Evolutionary conservation across 169 alveolate genomes (phyloP).

Genomic region (Eimeria sp.): DNA sequence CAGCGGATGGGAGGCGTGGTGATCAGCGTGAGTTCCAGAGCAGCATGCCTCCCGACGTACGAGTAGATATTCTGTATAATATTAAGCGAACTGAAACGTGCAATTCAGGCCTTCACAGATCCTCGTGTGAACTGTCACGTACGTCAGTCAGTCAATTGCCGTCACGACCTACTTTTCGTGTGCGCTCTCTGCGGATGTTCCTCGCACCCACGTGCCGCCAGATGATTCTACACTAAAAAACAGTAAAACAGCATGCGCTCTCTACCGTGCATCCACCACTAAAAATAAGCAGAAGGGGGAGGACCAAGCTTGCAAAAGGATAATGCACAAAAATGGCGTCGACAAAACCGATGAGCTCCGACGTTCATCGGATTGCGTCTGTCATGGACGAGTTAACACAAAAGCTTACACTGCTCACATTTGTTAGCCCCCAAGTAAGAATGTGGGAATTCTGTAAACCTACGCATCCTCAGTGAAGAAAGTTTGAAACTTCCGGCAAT

Average conservation of each 20-base stretch:
- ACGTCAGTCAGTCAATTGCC: background rate
- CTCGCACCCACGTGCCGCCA: background rate
- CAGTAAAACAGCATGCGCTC: background rate
- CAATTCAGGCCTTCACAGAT: background rate
- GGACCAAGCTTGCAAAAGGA: background rate
- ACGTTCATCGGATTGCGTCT: conserved; percentile 80
- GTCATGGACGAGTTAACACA: conserved; percentile 80
- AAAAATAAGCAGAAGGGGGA: background rate
- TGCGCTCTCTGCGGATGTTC: background rate
- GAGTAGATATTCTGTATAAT: background rate
- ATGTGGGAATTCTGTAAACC: background rate
- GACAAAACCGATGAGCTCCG: conserved; percentile 64
- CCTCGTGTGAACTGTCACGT: background rate
- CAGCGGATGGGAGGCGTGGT: background rate
- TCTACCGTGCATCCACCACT: background rate
- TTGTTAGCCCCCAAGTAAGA: conserved; percentile 69
- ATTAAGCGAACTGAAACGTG: background rate
- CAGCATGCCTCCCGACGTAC: background rate
- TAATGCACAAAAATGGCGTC: conserved; percentile 65
- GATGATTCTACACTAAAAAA: background rate
- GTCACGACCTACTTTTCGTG: background rate
- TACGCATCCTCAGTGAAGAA: background rate
- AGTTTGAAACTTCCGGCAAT: background rate
- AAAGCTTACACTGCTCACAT: conserved; percentile 76
- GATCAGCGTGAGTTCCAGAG: background rate